A percentile compares a stretch with the other conserved stretches of the same genome.
Evolutionary conservation across 148 eudicot species (phyloP).

Genomic region (Silene latifolia): DNA sequence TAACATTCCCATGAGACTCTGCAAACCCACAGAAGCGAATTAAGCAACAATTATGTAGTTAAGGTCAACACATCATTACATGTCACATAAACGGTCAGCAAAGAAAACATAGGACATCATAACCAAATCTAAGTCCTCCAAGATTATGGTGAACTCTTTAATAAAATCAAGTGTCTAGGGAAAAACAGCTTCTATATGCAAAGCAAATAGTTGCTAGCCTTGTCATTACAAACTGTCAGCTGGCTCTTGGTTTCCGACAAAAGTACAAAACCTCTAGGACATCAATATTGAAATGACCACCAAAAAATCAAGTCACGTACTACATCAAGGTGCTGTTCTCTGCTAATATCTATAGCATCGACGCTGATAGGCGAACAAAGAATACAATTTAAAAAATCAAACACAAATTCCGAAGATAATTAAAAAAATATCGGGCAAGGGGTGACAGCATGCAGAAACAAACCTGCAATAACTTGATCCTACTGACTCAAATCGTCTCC

Average conservation of each 20-base stretch:
- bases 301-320: too few relatives aligned
- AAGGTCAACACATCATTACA: not conserved
- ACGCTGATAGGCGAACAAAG: too few relatives aligned
- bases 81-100: too few relatives aligned
- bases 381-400: too few relatives aligned
- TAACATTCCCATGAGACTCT: conserved; percentile 83
- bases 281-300: not conserved
- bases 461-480: too few relatives aligned
- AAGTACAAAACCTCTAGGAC: not conserved
- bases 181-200: not conserved
- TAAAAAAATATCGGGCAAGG: not conserved
- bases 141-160: too few relatives aligned
- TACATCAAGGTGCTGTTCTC: too few relatives aligned
- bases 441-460: too few relatives aligned
- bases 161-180: too few relatives aligned
- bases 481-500: too few relatives aligned
- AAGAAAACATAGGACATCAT: not conserved
- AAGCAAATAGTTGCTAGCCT: not conserved
- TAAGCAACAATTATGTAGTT: not conserved
- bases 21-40: conserved; percentile 30
- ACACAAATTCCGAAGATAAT: not conserved
- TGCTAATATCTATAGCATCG: too few relatives aligned
- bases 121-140: not conserved
- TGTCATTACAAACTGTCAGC: not conserved
- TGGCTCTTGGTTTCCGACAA: not conserved